Evolutionary conservation across 2,329 filamentous ascomycete species (phyloP), one percentile per base, ranked within the genome.

Genomic region (Aspergillus transmontanensis): DNA sequence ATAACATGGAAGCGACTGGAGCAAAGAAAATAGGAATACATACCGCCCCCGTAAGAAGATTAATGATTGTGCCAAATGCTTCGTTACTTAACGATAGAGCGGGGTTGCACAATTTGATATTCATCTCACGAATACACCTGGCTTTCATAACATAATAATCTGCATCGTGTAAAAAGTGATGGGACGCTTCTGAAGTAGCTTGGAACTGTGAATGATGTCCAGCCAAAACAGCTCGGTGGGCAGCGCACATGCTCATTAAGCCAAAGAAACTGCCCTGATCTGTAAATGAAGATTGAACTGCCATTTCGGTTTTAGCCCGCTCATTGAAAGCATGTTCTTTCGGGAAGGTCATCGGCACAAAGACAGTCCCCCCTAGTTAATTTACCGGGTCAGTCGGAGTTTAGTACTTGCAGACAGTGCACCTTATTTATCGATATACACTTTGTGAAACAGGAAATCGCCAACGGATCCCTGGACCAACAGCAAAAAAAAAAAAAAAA

Each of bases 321-420:
- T 67, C 61, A 36, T 68, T 58, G 26, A 66, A 67, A 64, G 69
- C 73, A 43, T 66, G 64, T 48, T 76, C 76, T 43, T 72, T 72
- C 9, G 77, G 73, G 58, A 79, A 80, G 1, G 78, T 80, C 69
- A 77, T 74, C 6, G 78, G 78, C 36, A 80, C 69, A 60, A 79
- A 76, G 12, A 77, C 70, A 34, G 69, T 66, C 66, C 73, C 73
- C 65, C 73, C 76, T 70, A 50, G 16, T 4, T 11, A 30, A 30
- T 26, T 50, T 16, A 26, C 16, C 3, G 46, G 46, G 23, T 50
- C 26, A 50, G 46, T 30, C 26, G 16, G 14, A n/a, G 23, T 50
- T 50, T n/a, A 19, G 46, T 11, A 30, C 46, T 14, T 19, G 26
- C 14, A n/a, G 7, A 10, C 16, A 50, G 16, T 30, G 46, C 46